These are phyloP conservation scores for Salvia rosmarinus DNA, from an alignment of 257 asterid species.

Conservation along the genomic window DNA sequence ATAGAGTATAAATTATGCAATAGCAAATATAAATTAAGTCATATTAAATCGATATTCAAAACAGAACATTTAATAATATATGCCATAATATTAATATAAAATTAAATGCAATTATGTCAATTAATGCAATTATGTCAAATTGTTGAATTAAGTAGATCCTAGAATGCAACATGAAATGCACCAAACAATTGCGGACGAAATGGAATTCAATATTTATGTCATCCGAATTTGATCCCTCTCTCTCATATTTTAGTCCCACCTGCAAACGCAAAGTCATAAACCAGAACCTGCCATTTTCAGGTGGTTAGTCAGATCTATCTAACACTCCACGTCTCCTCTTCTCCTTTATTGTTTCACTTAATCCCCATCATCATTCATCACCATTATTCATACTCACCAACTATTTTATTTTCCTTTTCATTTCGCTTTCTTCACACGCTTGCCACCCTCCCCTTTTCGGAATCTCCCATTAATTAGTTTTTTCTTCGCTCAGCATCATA, in stretches of 20 bases:
- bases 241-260: neutral
- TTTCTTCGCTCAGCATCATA: no score
- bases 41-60: no score
- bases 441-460: neutral
- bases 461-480: neutral
- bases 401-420: neutral
- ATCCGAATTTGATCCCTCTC: neutral
- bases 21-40: no score
- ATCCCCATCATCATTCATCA: neutral
- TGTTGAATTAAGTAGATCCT: neutral
- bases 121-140: no score
- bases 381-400: neutral
- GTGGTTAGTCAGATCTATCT: constrained; percentile 50
- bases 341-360: constrained; percentile 8
- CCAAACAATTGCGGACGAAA: neutral
- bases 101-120: no score
- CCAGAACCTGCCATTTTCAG: constrained; percentile 29
- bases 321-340: constrained; percentile 45
- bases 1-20: no score
- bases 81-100: no score
- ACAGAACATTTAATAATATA: no score
- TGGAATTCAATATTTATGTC: neutral
- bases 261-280: constrained; percentile 33
- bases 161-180: neutral
- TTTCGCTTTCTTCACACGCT: constrained; percentile 21